Percentiles rank a stretch among this genome's conserved stretches.
These are phyloP conservation scores for Mycogone perniciosa DNA, from an alignment of 2,329 filamentous ascomycete genomes.

Conservation along the genomic window DNA sequence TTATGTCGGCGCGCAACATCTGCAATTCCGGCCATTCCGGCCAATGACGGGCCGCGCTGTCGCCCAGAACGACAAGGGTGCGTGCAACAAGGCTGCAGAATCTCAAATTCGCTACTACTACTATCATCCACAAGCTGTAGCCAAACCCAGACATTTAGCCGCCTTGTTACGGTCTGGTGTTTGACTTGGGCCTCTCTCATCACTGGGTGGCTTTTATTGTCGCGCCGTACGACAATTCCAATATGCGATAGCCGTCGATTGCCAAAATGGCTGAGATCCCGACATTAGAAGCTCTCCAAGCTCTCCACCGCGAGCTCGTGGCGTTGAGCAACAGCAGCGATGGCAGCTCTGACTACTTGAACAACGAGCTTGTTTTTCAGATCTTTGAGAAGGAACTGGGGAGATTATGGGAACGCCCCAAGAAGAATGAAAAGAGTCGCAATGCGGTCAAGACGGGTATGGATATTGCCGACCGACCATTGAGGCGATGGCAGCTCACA, in stretches of 20 bases:
- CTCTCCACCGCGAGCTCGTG: slow-evolving; percentile 78
- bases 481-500: slow-evolving; percentile 12
- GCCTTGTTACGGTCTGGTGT: slow-evolving; percentile 19
- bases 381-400: slow-evolving; percentile 67
- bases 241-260: slow-evolving; percentile 41
- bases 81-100: slow-evolving; percentile 27
- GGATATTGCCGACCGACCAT: slow-evolving; percentile 14
- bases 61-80: slow-evolving; percentile 1
- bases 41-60: slow-evolving; percentile 19
- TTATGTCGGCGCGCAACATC: slow-evolving; percentile 23
- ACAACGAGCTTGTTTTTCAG: slow-evolving; percentile 62
- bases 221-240: slow-evolving; percentile 20
- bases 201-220: slow-evolving; percentile 9
- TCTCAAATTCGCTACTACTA: slow-evolving; percentile 17
- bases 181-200: slow-evolving; percentile 18
- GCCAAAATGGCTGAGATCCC: slow-evolving; percentile 65
- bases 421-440: slow-evolving; percentile 69
- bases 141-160: slow-evolving; percentile 5
- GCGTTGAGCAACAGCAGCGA: slow-evolving; percentile 64
- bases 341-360: slow-evolving; percentile 57
- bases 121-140: slow-evolving; percentile 8
- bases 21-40: slow-evolving; percentile 12
- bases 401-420: slow-evolving; percentile 65
- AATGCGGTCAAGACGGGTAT: slow-evolving; percentile 62
- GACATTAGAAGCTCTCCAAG: slow-evolving; percentile 70